Conservation (phyloP, 1,284 basidiomycete genomes). For the Trichosporon sp. region DNA sequence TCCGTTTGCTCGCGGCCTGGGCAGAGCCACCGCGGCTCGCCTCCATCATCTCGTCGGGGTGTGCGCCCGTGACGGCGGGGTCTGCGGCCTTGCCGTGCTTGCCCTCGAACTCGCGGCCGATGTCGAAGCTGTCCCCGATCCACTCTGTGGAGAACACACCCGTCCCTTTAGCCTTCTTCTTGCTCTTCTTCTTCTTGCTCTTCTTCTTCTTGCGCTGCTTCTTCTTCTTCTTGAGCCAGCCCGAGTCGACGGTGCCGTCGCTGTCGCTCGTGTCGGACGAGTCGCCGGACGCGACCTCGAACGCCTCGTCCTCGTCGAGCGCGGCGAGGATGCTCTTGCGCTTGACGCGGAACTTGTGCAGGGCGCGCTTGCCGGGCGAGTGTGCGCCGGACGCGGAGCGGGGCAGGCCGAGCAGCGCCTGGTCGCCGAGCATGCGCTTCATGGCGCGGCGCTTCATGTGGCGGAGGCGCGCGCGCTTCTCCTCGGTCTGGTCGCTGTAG, state of each 20-base stretch:
- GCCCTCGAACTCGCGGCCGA: conserved; percentile 39
- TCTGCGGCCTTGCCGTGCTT: not conserved
- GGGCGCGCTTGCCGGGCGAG: conserved; percentile 8
- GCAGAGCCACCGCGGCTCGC: not conserved
- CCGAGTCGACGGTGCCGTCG: not conserved
- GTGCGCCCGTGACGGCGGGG: not conserved
- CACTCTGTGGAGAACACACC: conserved; percentile 25
- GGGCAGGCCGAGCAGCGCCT: conserved; percentile 6
- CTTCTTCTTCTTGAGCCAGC: not conserved
- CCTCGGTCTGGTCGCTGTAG: conserved; percentile 25
- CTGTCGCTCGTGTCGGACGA: not conserved
- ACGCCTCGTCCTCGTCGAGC: not conserved
- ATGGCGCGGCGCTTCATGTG: conserved; percentile 18
- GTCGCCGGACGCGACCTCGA: not conserved
- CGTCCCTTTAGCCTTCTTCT: not conserved
- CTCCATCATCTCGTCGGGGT: not conserved
- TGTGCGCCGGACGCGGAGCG: not conserved
- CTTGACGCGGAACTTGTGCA: conserved; percentile 21
- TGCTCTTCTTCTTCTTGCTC: conserved; percentile 18
- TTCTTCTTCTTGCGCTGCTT: conserved; percentile 19
- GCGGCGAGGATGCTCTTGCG: not conserved
- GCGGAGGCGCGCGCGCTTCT: conserved; percentile 21
- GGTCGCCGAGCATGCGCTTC: not conserved
- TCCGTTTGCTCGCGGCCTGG: no score
- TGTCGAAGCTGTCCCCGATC: conserved; percentile 45